phyloP scores from a whole-genome alignment of 768 basidiomycete genomes.

The Leccinum truebloodii region DNA sequence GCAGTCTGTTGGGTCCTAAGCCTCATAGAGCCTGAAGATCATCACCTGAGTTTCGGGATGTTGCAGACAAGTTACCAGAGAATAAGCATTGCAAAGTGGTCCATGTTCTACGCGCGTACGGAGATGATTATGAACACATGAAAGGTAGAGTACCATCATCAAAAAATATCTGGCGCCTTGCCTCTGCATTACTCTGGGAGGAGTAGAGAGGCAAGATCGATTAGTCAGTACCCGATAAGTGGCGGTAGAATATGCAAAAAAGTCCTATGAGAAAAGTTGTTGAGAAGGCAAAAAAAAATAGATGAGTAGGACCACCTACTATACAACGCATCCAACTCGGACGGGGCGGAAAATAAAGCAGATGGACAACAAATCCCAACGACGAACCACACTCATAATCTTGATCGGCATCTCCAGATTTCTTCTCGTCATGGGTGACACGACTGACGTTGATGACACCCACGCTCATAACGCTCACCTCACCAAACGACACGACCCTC shows the following conservation, averaged over 20 bases:
- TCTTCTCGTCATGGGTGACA: not conserved
- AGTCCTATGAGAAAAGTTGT: not conserved
- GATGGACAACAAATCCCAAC: slow-evolving; percentile 15
- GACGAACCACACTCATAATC: slow-evolving; percentile 15
- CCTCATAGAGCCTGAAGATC: too few species aligned
- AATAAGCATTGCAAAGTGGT: slow-evolving; percentile 3
- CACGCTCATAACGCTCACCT: slow-evolving; percentile 11
- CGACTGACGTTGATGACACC: not conserved
- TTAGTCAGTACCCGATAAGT: slow-evolving; percentile 15
- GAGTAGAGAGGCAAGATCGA: slow-evolving; percentile 3
- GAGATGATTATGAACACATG: slow-evolving; percentile 22
- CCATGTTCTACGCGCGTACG: slow-evolving; percentile 7
- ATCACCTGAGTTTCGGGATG: not conserved
- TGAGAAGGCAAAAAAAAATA: not conserved
- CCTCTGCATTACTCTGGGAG: slow-evolving; percentile 1
- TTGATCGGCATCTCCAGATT: slow-evolving; percentile 7
- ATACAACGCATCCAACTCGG: not conserved
- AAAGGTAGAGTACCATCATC: slow-evolving; percentile 3
- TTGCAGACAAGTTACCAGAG: not conserved
- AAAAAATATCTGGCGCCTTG: slow-evolving; percentile 12
- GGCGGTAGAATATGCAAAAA: slow-evolving; percentile 4
- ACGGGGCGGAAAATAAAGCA: slow-evolving; percentile 4
- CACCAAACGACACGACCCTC: slow-evolving; percentile 35
- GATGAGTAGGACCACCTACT: slow-evolving; percentile 9
- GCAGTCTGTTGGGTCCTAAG: not conserved